These are phyloP conservation scores for Elymus sibiricus DNA, from an alignment of 176 grass and related monocot species.

Conservation along the genomic window DNA sequence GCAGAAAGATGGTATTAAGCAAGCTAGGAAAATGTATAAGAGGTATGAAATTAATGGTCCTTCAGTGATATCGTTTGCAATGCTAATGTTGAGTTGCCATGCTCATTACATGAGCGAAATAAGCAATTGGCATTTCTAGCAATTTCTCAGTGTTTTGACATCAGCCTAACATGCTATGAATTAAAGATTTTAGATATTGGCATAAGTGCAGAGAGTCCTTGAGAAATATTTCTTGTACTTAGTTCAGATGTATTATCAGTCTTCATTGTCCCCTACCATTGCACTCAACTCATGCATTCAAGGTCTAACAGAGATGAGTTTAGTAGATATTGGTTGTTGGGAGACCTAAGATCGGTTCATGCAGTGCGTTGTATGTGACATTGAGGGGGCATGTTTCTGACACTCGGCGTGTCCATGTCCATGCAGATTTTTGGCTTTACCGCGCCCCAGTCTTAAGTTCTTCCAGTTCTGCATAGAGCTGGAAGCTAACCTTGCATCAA, in stretches of 20 bases:
- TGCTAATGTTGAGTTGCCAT: neutral
- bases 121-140: neutral
- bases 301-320: neutral
- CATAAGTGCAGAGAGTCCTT: neutral
- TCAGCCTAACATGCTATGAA: neutral
- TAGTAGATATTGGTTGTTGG: neutral
- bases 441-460: constrained; percentile 57
- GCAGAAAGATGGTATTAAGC: constrained; percentile 65
- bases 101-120: neutral
- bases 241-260: neutral
- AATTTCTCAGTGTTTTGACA: neutral
- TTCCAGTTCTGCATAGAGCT: constrained; percentile 63
- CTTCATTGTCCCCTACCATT: neutral
- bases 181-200: neutral
- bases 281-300: neutral
- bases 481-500: constrained; percentile 49
- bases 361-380: neutral
- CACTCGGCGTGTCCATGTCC: neutral
- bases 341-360: neutral
- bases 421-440: constrained; percentile 59
- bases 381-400: constrained; percentile 10
- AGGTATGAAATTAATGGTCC: constrained; percentile 35
- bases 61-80: neutral
- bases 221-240: neutral
- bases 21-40: constrained; percentile 70